Evolutionary conservation across 2,329 filamentous ascomycete species (phyloP).

Genomic region (Ceratocystis huliohia): DNA sequence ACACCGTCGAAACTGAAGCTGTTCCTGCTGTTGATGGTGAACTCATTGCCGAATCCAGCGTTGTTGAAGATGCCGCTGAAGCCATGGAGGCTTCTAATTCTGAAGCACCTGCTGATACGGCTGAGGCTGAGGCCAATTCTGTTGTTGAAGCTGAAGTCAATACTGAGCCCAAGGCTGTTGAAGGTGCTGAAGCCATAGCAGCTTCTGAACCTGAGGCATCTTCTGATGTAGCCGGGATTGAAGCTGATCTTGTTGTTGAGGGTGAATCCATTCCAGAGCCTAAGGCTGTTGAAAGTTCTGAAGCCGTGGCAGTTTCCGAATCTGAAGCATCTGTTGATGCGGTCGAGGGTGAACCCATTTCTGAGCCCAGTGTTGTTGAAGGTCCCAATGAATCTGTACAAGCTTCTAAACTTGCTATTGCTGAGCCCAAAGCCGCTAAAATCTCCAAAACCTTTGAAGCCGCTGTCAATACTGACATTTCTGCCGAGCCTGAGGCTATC

Average conservation of each 20-base stretch:
- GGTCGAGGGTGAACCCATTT: background rate
- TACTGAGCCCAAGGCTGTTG: background rate
- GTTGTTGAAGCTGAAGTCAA: too few relatives aligned
- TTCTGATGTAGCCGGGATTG: background rate
- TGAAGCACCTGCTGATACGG: background rate
- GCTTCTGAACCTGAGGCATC: too few relatives aligned
- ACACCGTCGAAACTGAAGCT: background rate
- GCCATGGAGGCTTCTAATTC: too few relatives aligned
- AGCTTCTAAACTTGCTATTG: too few relatives aligned
- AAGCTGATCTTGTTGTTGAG: background rate
- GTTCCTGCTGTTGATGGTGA: background rate
- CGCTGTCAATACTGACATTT: too few relatives aligned
- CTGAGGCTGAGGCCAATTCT: too few relatives aligned
- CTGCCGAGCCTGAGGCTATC: background rate
- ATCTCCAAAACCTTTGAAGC: too few relatives aligned
- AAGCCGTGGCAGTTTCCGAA: background rate
- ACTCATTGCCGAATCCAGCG: too few relatives aligned
- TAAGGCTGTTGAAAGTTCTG: too few relatives aligned
- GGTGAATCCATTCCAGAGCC: too few relatives aligned
- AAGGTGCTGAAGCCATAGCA: background rate
- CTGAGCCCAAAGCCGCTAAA: background rate
- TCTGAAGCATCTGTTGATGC: too few relatives aligned
- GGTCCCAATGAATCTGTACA: background rate
- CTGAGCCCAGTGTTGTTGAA: background rate
- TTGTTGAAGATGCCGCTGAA: too few relatives aligned